Percentiles rank a stretch among this genome's conserved stretches.
Evolutionary conservation across 352 stramenopile species (phyloP).

Genomic region (Phytopythium cucurbitacearum): DNA sequence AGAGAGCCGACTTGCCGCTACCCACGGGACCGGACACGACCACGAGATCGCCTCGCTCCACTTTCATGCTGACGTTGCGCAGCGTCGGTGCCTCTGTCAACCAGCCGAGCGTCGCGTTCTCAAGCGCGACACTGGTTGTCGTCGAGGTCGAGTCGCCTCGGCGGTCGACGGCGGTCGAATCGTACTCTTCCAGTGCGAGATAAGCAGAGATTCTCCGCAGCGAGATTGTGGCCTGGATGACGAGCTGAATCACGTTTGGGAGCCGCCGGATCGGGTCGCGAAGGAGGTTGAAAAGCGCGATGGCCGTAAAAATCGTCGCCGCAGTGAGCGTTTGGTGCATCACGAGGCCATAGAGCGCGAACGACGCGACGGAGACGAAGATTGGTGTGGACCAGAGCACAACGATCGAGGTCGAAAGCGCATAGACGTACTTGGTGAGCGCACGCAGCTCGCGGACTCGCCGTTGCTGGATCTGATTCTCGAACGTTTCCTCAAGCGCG

Average conservation of each 20-base stretch:
- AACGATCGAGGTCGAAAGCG: conserved; percentile 35
- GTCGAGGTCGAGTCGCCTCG: conserved; percentile 18
- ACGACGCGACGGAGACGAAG: conserved; percentile 25
- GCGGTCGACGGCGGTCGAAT: conserved; percentile 15
- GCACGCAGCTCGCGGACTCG: conserved; percentile 80
- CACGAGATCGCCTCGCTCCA: conserved; percentile 35
- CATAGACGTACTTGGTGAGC: conserved; percentile 55
- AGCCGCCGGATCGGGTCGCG: conserved; percentile 25
- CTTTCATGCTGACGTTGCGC: conserved; percentile 24
- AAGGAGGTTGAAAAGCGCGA: conserved; percentile 38
- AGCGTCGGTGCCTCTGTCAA: conserved; percentile 11
- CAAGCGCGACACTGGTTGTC: conserved; percentile 29
- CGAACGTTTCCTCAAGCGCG: conserved; percentile 86
- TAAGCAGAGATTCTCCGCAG: conserved; percentile 25
- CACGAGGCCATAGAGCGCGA: conserved; percentile 30
- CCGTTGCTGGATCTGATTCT: conserved; percentile 59
- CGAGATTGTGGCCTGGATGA: conserved; percentile 28
- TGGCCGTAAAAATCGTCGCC: conserved; percentile 45
- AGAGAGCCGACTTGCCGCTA: conserved; percentile 45
- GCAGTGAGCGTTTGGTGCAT: conserved; percentile 23
- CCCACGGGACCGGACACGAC: conserved; percentile 43
- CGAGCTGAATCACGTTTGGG: conserved; percentile 16
- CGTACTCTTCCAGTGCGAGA: conserved; percentile 14
- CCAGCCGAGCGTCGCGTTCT: conserved; percentile 31
- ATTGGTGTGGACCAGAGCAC: conserved; percentile 16